These are phyloP conservation scores for Nymphaea thermarum DNA, from an alignment of 164 flowering plant species.

Conservation along the genomic window DNA sequence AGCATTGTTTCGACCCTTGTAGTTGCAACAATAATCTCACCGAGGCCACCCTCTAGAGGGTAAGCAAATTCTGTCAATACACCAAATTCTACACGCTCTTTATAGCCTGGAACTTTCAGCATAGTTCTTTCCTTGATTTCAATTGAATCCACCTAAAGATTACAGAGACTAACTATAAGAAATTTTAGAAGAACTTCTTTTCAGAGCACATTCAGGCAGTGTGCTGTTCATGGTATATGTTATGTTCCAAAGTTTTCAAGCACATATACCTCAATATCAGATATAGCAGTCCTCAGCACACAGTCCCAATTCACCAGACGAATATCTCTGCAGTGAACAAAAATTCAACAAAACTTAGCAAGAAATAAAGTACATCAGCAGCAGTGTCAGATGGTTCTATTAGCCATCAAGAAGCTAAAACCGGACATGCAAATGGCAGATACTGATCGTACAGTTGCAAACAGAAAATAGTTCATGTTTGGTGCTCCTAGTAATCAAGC, in stretches of 20 bases:
- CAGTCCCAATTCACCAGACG: constrained; percentile 99
- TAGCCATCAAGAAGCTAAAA: too few relatives aligned
- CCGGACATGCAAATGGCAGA: too few relatives aligned
- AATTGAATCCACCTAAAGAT: constrained; percentile 62
- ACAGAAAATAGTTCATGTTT: too few relatives aligned
- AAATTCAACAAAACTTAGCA: too few relatives aligned
- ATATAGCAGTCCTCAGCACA: constrained; percentile 80
- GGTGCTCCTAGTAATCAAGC: too few relatives aligned
- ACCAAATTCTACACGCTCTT: constrained; percentile 74
- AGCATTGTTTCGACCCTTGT: constrained; percentile 98
- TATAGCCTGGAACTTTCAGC: constrained; percentile 79
- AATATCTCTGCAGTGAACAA: constrained; percentile 43
- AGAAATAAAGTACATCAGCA: too few relatives aligned
- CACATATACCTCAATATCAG: constrained; percentile 79
- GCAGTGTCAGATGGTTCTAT: too few relatives aligned
- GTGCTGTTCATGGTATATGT: neutral
- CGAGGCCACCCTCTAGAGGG: constrained; percentile 63
- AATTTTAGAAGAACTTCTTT: neutral
- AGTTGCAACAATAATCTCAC: constrained; percentile 91
- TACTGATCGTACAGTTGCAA: too few relatives aligned
- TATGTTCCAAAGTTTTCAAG: neutral
- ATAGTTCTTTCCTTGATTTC: constrained; percentile 74
- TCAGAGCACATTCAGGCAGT: neutral
- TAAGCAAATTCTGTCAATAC: constrained; percentile 95
- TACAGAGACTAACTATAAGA: neutral